Evolutionary conservation across 768 basidiomycete genomes (phyloP).

Genomic region (Boletus subcaerulescens): DNA sequence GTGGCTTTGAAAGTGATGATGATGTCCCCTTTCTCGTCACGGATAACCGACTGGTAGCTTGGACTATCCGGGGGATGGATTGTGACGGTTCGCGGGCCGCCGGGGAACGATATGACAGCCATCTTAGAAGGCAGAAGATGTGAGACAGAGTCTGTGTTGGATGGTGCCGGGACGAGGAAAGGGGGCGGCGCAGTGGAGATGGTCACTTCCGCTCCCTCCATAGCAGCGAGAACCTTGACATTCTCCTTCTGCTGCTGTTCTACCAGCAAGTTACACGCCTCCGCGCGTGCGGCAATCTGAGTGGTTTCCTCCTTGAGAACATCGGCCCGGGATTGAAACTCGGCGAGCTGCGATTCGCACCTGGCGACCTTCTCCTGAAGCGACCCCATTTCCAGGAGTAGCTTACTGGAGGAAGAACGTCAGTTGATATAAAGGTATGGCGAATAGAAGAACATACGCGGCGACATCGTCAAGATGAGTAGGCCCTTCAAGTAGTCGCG

Average conservation of each 20-base stretch:
- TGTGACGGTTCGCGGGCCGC: conserved; percentile 20
- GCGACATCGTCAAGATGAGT: background rate
- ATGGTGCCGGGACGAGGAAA: background rate
- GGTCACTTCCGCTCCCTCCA: background rate
- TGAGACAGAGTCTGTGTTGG: background rate
- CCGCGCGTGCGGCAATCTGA: background rate
- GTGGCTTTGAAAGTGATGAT: conserved; percentile 9
- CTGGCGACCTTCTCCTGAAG: conserved; percentile 1
- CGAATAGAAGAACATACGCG: background rate
- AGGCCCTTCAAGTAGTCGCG: background rate
- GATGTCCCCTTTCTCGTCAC: conserved; percentile 16
- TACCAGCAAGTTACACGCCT: conserved; percentile 1
- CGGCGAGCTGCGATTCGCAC: conserved; percentile 12
- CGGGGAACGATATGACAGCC: conserved; percentile 18
- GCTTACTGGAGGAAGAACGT: conserved; percentile 3
- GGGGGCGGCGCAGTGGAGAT: background rate
- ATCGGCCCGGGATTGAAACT: background rate
- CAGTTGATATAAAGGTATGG: background rate
- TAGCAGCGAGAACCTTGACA: background rate
- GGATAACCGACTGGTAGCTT: conserved; percentile 10
- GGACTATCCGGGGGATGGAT: conserved; percentile 20
- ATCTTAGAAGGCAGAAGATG: background rate
- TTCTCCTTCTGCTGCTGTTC: conserved; percentile 10
- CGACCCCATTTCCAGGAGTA: conserved; percentile 7
- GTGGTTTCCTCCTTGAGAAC: conserved; percentile 7